These are phyloP conservation scores for Neurospora pannonica DNA, from an alignment of 495 filamentous ascomycete species.

Conservation along the genomic window DNA sequence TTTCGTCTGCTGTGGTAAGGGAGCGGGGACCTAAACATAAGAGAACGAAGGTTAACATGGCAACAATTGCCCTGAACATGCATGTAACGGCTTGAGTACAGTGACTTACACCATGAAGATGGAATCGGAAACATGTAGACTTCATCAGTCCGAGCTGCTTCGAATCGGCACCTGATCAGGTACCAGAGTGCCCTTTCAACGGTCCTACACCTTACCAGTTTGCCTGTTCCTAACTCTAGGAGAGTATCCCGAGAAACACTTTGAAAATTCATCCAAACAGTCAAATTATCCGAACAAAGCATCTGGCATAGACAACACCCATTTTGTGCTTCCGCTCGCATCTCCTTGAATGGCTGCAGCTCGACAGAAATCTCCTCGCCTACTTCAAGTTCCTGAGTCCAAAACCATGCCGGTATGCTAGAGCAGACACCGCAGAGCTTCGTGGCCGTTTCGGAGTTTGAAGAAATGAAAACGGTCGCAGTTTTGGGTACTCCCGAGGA, in stretches of 20 bases:
- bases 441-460: background rate
- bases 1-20: background rate
- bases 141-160: background rate
- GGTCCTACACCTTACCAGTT: background rate
- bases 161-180: background rate
- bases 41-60: background rate
- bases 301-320: background rate
- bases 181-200: no score
- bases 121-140: background rate
- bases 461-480: background rate
- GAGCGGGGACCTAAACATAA: fast-evolving
- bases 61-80: background rate
- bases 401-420: background rate
- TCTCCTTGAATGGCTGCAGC: background rate
- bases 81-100: no score
- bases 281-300: background rate
- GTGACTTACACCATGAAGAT: background rate
- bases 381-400: background rate
- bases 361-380: background rate
- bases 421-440: background rate
- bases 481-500: fast-evolving
- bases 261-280: no score
- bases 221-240: background rate
- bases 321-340: background rate
- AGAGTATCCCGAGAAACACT: background rate